A percentile compares a stretch with the other conserved stretches of the same genome.
Evolutionary conservation across 78 protist genomes (phyloP).

Genomic region (Speleostelium caveatum): DNA sequence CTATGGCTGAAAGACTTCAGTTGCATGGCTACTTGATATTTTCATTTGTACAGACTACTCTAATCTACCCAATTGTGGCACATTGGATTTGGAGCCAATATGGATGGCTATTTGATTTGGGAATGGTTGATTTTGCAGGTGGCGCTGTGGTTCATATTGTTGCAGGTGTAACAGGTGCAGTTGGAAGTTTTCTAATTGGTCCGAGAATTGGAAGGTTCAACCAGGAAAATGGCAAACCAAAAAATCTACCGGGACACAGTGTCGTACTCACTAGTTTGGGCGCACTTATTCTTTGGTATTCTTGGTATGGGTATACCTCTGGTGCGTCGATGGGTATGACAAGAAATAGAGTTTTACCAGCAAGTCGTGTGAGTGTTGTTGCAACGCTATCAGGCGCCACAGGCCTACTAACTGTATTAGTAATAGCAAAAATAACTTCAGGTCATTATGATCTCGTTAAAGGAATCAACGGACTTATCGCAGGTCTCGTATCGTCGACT

Average conservation of each 20-base stretch:
- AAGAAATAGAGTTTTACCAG: slow-evolving; percentile 15
- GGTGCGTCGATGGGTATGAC: slow-evolving; percentile 60
- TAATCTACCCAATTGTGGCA: slow-evolving; percentile 61
- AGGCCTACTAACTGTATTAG: slow-evolving; percentile 49
- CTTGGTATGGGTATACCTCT: slow-evolving; percentile 73
- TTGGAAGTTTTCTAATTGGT: slow-evolving; percentile 57
- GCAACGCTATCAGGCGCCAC: slow-evolving; percentile 70
- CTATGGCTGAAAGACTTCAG: slow-evolving; percentile 75
- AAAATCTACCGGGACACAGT: slow-evolving; percentile 47
- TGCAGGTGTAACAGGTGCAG: slow-evolving; percentile 64
- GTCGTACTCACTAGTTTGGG: slow-evolving; percentile 60
- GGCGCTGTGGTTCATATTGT: slow-evolving; percentile 64
- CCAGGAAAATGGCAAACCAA: slow-evolving; percentile 62
- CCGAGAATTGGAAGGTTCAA: slow-evolving; percentile 64
- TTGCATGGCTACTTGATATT: slow-evolving; percentile 54
- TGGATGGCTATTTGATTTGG: slow-evolving; percentile 60
- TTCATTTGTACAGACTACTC: slow-evolving; percentile 55
- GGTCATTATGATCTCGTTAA: slow-evolving; percentile 67
- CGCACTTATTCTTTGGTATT: slow-evolving; percentile 74
- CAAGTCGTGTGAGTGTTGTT: slow-evolving; percentile 44
- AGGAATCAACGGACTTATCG: slow-evolving; percentile 76
- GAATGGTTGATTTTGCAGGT: slow-evolving; percentile 71
- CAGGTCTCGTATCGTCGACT: slow-evolving; percentile 67
- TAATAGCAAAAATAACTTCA: slow-evolving; percentile 25
- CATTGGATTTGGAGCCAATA: slow-evolving; percentile 66